Evolutionary conservation across 345 rosid genomes (phyloP).

Genomic region (Acer saccharum): DNA sequence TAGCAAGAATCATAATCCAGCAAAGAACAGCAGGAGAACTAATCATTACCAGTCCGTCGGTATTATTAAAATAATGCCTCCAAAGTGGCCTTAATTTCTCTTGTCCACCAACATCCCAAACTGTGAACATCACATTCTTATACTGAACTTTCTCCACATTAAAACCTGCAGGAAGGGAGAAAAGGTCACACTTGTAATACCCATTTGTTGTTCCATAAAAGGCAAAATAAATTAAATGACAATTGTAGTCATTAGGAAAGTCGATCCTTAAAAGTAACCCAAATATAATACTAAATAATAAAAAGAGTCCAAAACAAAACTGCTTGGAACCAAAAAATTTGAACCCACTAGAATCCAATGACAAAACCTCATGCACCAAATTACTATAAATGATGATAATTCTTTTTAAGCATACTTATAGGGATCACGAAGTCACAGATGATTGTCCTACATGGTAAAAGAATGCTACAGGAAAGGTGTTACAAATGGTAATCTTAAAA

Average conservation of each 20-base stretch:
- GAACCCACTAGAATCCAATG: background rate
- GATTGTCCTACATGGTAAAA: background rate
- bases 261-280: background rate
- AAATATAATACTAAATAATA: background rate
- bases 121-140: conserved; percentile 97
- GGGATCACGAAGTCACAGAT: background rate
- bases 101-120: conserved; percentile 99
- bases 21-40: conserved; percentile 3
- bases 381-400: background rate
- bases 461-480: background rate
- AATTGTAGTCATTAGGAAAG: background rate
- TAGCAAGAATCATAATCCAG: conserved; percentile 1
- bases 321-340: background rate
- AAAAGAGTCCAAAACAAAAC: background rate
- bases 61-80: conserved; percentile 98
- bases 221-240: background rate
- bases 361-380: background rate
- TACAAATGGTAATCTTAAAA: background rate
- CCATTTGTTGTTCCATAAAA: conserved; percentile 7
- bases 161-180: conserved; percentile 63
- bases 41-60: conserved; percentile 86
- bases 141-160: conserved; percentile 99
- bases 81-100: conserved; percentile 97
- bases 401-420: background rate
- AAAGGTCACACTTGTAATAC: background rate